Conservation (phyloP, 73 alveolate species). For the Durusdinium trenchii region DNA sequence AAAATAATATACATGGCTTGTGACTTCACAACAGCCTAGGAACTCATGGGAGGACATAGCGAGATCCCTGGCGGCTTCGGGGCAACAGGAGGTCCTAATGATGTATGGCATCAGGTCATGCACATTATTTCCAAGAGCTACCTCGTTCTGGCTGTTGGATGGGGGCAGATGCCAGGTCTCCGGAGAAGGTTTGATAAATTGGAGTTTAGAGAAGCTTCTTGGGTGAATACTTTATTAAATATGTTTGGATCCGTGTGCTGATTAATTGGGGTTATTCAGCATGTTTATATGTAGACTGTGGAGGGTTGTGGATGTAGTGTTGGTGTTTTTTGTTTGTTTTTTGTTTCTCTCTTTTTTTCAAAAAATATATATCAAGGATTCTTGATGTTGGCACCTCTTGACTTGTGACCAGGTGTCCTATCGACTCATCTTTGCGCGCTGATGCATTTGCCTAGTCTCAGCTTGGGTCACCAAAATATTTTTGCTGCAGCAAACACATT, state of each 20-base stretch:
- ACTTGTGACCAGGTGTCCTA: not conserved
- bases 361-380: not conserved
- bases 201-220: not conserved
- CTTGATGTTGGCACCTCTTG: no score
- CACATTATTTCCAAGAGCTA: not conserved
- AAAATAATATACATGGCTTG: no score
- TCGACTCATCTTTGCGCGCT: not conserved
- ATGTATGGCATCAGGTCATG: not conserved
- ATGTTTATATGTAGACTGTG: not conserved
- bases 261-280: not conserved
- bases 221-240: not conserved
- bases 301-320: no score
- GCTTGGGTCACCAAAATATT: not conserved
- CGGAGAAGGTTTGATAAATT: not conserved
- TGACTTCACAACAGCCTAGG: no score
- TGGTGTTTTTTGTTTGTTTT: not conserved
- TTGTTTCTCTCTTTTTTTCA: not conserved
- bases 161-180: not conserved
- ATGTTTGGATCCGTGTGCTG: not conserved
- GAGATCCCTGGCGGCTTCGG: constrained; percentile 16
- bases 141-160: not conserved
- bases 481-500: not conserved
- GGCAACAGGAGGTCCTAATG: constrained; percentile 1
- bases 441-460: not conserved
- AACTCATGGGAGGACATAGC: not conserved